Evolutionary conservation across 2,329 filamentous ascomycete species (phyloP).

Genomic region (Aspergillus versicolor): DNA sequence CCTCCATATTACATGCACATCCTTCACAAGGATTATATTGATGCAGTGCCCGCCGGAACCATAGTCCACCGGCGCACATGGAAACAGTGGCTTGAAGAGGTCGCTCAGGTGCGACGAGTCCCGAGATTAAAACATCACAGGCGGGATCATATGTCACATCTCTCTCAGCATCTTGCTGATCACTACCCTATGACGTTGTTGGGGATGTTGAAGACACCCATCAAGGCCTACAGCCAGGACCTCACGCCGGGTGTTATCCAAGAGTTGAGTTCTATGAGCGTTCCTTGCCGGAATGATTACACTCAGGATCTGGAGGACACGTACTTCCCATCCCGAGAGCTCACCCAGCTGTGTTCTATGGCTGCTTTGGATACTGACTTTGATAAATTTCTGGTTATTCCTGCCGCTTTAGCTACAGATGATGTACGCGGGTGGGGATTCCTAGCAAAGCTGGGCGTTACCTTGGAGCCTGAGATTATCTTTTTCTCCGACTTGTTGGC

Average conservation of each 20-base stretch:
- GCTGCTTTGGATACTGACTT: background rate
- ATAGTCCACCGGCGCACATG: background rate
- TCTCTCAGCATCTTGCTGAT: background rate
- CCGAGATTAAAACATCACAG: constrained; percentile 3
- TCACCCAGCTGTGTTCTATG: background rate
- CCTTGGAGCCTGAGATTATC: background rate
- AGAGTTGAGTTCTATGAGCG: background rate
- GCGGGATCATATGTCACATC: background rate
- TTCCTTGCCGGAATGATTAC: background rate
- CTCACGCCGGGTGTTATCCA: background rate
- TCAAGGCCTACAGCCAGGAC: background rate
- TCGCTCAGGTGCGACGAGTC: constrained; percentile 1
- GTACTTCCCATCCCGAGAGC: background rate
- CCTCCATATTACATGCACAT: background rate
- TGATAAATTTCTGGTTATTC: background rate
- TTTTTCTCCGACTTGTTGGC: background rate
- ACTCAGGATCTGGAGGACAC: background rate
- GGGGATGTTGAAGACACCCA: background rate
- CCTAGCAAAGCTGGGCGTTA: background rate
- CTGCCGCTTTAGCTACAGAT: background rate
- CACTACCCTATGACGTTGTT: background rate
- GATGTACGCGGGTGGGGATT: background rate
- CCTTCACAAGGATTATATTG: constrained; percentile 2
- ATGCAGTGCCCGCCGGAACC: background rate
- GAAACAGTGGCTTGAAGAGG: constrained; percentile 6